phyloP scores from a whole-genome alignment of 2,329 filamentous ascomycete species.

The Cercospora sp. region DNA sequence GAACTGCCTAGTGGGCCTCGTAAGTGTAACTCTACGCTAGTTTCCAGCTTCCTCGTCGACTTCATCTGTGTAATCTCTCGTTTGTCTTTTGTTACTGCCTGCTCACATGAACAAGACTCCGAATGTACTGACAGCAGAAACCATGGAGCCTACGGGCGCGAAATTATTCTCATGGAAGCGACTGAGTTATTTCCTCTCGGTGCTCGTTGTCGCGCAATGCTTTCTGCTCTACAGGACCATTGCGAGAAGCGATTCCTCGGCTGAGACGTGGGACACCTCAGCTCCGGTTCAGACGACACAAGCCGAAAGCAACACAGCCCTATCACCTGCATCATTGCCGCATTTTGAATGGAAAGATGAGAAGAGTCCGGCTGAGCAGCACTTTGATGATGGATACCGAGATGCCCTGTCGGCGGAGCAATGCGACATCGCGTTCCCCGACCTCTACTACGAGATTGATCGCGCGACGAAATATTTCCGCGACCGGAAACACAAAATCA shows the following conservation, averaged over 20 bases:
- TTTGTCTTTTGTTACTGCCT: not conserved
- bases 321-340: not conserved
- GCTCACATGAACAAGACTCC: not conserved
- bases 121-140: not conserved
- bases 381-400: constrained; percentile 1
- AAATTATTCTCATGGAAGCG: constrained; percentile 1
- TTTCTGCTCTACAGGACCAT: constrained; percentile 4
- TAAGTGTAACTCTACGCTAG: not conserved
- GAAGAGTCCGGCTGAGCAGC: not conserved
- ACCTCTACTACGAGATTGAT: constrained; percentile 35
- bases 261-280: not conserved
- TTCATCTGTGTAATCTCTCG: not conserved
- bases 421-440: constrained; percentile 33
- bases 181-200: not conserved
- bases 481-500: constrained; percentile 23
- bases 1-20: not conserved
- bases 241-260: constrained; percentile 2
- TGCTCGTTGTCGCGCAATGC: not conserved
- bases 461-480: constrained; percentile 30
- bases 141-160: constrained; percentile 8
- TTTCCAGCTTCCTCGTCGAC: not conserved
- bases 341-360: not conserved
- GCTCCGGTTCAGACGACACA: not conserved
- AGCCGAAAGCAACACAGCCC: not conserved
- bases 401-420: constrained; percentile 18